phyloP scores from a whole-genome alignment of 208 protist genomes.

The Trichomonas vaginalis region DNA sequence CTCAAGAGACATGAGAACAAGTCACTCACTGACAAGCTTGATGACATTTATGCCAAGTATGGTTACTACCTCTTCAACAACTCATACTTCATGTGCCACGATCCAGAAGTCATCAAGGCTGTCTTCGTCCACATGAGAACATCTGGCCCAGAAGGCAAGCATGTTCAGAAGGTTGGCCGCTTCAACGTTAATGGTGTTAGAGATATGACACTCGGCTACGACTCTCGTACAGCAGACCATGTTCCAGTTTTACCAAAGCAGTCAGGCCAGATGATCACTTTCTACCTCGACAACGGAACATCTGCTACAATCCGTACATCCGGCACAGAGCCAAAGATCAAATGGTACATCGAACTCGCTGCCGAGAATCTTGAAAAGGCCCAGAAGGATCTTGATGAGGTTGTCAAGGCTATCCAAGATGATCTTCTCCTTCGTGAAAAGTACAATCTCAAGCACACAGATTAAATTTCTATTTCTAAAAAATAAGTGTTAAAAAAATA shows the following conservation, averaged over 20 bases:
- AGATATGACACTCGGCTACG: neutral
- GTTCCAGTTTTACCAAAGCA: neutral
- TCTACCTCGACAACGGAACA: neutral
- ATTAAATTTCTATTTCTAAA: neutral
- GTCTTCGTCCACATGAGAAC: neutral
- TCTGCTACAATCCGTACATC: neutral
- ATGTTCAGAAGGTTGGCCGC: neutral
- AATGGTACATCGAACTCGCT: neutral
- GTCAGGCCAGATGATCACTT: neutral
- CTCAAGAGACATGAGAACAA: neutral
- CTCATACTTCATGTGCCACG: neutral
- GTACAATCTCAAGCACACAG: conserved; percentile 11
- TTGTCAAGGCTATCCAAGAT: neutral
- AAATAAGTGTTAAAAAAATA: no score
- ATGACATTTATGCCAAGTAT: conserved; percentile 4
- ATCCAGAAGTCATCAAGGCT: neutral
- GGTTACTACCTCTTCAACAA: conserved; percentile 9
- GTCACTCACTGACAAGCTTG: neutral
- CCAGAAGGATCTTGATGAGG: neutral
- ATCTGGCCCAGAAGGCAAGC: neutral
- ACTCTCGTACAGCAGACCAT: neutral
- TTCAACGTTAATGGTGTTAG: neutral
- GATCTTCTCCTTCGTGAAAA: neutral
- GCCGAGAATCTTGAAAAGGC: neutral
- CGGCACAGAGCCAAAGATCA: conserved; percentile 14